Percentiles rank a stretch among this genome's conserved stretches.
phyloP scores from a whole-genome alignment of 179 eudicot species.

The Vitellaria paradoxa region DNA sequence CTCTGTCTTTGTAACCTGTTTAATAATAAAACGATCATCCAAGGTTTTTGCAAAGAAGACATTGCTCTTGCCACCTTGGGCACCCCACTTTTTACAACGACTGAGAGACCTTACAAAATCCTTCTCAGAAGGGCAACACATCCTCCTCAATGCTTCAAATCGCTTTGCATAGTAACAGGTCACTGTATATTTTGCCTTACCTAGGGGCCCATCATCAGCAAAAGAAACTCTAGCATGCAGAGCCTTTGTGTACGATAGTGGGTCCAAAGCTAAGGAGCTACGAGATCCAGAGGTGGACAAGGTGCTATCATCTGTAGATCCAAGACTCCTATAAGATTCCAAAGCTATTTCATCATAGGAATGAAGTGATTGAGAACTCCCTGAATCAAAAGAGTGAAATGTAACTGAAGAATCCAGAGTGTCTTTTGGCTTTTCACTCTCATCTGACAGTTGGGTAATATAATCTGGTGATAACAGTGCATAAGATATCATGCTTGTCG shows the following conservation, averaged over 20 bases:
- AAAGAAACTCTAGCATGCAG: slow-evolving; percentile 68
- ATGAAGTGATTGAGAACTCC: slow-evolving; percentile 34
- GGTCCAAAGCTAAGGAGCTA: slow-evolving; percentile 49
- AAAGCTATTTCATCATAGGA: slow-evolving; percentile 43
- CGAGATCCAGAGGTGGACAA: slow-evolving; percentile 53
- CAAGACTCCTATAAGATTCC: slow-evolving; percentile 45
- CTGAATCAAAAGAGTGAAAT: slow-evolving; percentile 36
- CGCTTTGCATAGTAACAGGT: slow-evolving; percentile 81
- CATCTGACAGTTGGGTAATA: slow-evolving; percentile 53
- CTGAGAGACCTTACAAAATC: slow-evolving; percentile 83
- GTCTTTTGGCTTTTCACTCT: slow-evolving; percentile 40
- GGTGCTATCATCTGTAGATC: slow-evolving; percentile 58
- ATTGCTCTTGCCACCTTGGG: slow-evolving; percentile 95
- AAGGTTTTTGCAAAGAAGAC: slow-evolving; percentile 90
- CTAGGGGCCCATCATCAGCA: slow-evolving; percentile 71
- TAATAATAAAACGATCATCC: slow-evolving; percentile 88
- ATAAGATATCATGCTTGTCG: slow-evolving; percentile 79
- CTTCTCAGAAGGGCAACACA: slow-evolving; percentile 66
- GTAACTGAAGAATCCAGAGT: slow-evolving; percentile 44
- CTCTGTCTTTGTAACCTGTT: slow-evolving; percentile 97
- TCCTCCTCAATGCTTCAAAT: slow-evolving; percentile 80
- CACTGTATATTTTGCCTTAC: slow-evolving; percentile 72
- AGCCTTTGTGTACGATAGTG: slow-evolving; percentile 48
- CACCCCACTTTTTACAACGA: slow-evolving; percentile 98
- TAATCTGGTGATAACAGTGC: slow-evolving; percentile 74